Conservation (phyloP, 1,284 basidiomycete genomes). For the Cutaneotrichosporon arboriforme region DNA sequence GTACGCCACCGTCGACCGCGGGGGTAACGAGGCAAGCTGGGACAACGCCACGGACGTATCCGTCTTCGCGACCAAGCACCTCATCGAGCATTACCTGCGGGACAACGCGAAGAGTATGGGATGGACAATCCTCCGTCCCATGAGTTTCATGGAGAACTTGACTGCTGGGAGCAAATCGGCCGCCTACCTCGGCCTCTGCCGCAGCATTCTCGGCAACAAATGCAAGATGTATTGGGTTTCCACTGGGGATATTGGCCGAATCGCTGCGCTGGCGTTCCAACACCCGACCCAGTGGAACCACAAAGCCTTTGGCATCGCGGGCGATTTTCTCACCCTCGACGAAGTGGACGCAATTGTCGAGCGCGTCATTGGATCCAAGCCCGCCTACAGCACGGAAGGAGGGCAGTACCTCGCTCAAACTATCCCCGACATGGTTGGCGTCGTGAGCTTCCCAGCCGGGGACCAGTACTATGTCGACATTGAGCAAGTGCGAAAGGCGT, state of each 20-base stretch:
- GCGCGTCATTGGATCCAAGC: too few relatives aligned
- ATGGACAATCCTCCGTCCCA: slow-evolving; percentile 12
- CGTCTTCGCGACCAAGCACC: slow-evolving; percentile 12
- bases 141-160: slow-evolving; percentile 14
- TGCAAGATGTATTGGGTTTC: slow-evolving; percentile 20
- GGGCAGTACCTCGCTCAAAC: too few relatives aligned
- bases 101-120: not conserved
- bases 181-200: slow-evolving; percentile 15
- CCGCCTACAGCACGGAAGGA: too few relatives aligned
- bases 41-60: slow-evolving; percentile 7
- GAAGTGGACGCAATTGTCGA: slow-evolving; percentile 15
- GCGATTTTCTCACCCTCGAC: slow-evolving; percentile 20
- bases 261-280: slow-evolving; percentile 19
- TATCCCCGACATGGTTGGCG: too few relatives aligned
- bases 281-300: slow-evolving; percentile 8
- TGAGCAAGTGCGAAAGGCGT: too few relatives aligned
- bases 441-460: too few relatives aligned
- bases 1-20: slow-evolving; percentile 36
- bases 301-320: slow-evolving; percentile 20
- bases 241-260: slow-evolving; percentile 19
- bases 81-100: slow-evolving; percentile 12
- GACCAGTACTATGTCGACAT: too few relatives aligned
- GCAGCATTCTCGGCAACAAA: slow-evolving; percentile 16
- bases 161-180: slow-evolving; percentile 12
- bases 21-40: slow-evolving; percentile 18